These are phyloP conservation scores for Nigrospora sphaerica DNA, from an alignment of 2,329 filamentous ascomycete species.

Conservation along the genomic window DNA sequence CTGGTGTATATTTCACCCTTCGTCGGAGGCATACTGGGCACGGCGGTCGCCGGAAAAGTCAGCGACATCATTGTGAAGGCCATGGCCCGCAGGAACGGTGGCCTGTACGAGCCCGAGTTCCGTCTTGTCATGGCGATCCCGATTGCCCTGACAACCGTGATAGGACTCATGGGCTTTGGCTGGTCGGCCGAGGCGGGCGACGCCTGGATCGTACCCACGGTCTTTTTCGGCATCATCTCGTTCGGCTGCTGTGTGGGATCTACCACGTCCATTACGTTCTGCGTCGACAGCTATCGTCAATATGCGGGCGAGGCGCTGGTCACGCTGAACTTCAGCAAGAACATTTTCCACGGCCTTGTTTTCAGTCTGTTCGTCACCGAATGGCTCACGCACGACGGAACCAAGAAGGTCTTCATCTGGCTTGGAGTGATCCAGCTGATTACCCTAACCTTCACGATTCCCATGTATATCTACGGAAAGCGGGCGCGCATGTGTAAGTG, in stretches of 20 bases:
- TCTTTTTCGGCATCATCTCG: constrained; percentile 88
- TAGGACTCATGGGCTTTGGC: constrained; percentile 93
- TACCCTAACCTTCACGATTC: constrained; percentile 67
- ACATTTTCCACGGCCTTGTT: constrained; percentile 82
- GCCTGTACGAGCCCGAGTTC: constrained; percentile 92
- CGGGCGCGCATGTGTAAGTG: constrained; percentile 51
- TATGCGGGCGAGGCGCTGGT: constrained; percentile 93
- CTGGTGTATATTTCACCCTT: constrained; percentile 89
- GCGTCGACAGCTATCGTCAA: constrained; percentile 85
- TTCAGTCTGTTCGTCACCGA: constrained; percentile 83
- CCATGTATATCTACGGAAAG: constrained; percentile 94
- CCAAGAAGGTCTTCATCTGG: constrained; percentile 72
- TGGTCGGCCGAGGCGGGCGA: constrained; percentile 75
- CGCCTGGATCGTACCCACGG: constrained; percentile 82
- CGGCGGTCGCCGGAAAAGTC: constrained; percentile 80
- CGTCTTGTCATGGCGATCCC: constrained; percentile 82
- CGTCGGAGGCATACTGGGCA: constrained; percentile 81
- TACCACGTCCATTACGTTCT: constrained; percentile 89
- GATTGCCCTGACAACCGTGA: constrained; percentile 67
- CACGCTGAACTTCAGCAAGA: constrained; percentile 91
- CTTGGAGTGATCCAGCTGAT: constrained; percentile 81
- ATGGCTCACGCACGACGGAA: constrained; percentile 72
- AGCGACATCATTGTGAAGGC: constrained; percentile 77
- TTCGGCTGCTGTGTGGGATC: constrained; percentile 88
- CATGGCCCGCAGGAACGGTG: constrained; percentile 82